These are phyloP conservation scores for Stramenopiles sp. DNA, from an alignment of 352 stramenopile species.

Conservation along the genomic window DNA sequence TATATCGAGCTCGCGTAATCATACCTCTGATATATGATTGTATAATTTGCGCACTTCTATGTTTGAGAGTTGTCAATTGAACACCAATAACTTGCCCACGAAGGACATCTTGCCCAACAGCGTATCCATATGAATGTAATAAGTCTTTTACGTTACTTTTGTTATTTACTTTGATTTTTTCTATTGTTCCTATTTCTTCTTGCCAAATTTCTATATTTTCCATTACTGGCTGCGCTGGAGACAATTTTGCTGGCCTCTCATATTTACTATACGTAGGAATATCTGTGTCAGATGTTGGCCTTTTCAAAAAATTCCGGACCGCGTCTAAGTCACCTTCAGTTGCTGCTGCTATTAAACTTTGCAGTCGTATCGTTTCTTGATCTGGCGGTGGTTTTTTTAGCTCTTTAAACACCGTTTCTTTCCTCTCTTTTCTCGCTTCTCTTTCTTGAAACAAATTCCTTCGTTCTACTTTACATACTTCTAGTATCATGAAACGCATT, in stretches of 20 bases:
- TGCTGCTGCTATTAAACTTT: not conserved
- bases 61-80: not conserved
- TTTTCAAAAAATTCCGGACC: not conserved
- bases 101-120: not conserved
- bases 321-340: not conserved
- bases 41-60: not conserved
- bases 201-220: not conserved
- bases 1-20: not conserved
- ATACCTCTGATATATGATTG: not conserved
- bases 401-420: not conserved
- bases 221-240: too few relatives aligned
- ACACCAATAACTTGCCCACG: not conserved
- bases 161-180: not conserved
- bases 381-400: not conserved
- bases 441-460: not conserved
- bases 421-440: not conserved
- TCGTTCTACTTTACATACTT: not conserved
- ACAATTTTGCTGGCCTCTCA: too few relatives aligned
- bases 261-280: too few relatives aligned
- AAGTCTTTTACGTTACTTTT: not conserved
- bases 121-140: not conserved
- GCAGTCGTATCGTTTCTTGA: not conserved
- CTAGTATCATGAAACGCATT: not conserved
- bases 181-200: not conserved
- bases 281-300: too few relatives aligned